Percentiles rank a stretch among this genome's conserved stretches.
Evolutionary conservation across 805 yeast species (phyloP).

Genomic region (Pichia rugopelliculosa): DNA sequence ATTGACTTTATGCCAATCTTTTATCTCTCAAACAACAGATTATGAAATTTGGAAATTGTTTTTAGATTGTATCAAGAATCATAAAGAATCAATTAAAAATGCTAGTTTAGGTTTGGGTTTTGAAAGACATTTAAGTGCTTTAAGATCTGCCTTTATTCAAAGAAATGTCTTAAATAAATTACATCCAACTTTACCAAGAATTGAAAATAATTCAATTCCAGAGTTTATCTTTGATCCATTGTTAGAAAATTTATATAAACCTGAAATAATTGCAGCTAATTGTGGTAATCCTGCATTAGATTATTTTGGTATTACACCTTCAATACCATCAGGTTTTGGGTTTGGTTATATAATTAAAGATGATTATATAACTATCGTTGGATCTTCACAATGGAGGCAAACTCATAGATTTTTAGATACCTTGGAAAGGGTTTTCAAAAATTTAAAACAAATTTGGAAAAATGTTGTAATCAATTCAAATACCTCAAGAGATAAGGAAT

Average conservation of each 20-base stretch:
- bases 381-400: conserved; percentile 54
- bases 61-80: conserved; percentile 43
- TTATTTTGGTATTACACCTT: conserved; percentile 55
- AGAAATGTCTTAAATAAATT: conserved; percentile 38
- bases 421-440: conserved; percentile 41
- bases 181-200: conserved; percentile 36
- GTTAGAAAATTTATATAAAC: conserved; percentile 29
- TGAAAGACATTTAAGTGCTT: conserved; percentile 63
- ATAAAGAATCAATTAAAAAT: conserved; percentile 38
- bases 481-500: conserved; percentile 16
- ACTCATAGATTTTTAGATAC: conserved; percentile 49
- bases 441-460: conserved; percentile 34
- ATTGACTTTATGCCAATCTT: conserved; percentile 49
- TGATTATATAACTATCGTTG: conserved; percentile 43
- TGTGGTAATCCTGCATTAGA: conserved; percentile 56
- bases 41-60: conserved; percentile 43
- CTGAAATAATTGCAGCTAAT: conserved; percentile 38
- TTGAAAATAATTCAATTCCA: conserved; percentile 27
- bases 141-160: conserved; percentile 48
- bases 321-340: conserved; percentile 51
- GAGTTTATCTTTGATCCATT: conserved; percentile 38
- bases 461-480: conserved; percentile 10
- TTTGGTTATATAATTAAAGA: conserved; percentile 49
- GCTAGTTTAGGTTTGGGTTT: conserved; percentile 62
- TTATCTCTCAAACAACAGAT: conserved; percentile 47